Evolutionary conservation across 1,139 yeast species (phyloP).

Genomic region (Taphrina deformans): DNA sequence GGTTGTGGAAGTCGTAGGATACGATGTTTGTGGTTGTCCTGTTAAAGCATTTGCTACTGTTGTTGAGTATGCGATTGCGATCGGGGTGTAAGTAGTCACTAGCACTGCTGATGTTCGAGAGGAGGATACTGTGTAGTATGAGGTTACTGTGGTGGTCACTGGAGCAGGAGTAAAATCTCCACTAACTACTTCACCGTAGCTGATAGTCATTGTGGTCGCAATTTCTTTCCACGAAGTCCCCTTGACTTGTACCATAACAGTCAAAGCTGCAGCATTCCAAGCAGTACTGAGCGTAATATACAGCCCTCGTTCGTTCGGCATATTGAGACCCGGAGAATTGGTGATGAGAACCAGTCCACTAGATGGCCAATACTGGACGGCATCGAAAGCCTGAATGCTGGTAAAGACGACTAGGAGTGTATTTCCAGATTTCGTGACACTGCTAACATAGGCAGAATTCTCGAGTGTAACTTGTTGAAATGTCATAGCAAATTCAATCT

Average conservation of each 20-base stretch:
- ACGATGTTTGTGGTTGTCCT: background rate
- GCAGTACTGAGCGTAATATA: background rate
- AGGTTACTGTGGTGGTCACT: background rate
- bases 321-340: background rate
- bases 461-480: background rate
- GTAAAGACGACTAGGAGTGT: background rate
- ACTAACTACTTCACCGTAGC: background rate
- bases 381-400: background rate
- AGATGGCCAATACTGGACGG: background rate
- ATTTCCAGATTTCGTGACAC: background rate
- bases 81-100: too few species aligned
- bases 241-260: background rate
- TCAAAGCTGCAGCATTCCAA: conserved; percentile 1
- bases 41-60: background rate
- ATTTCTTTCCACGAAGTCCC: background rate
- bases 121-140: background rate
- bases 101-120: too few species aligned
- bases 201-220: background rate
- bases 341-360: background rate
- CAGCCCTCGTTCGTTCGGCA: background rate
- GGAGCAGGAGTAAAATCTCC: background rate
- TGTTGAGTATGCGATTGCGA: background rate
- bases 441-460: background rate
- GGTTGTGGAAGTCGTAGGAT: background rate
- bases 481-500: background rate